phyloP scores from a whole-genome alignment of 2,329 filamentous ascomycete genomes.

The Zymoseptoria crescenta region DNA sequence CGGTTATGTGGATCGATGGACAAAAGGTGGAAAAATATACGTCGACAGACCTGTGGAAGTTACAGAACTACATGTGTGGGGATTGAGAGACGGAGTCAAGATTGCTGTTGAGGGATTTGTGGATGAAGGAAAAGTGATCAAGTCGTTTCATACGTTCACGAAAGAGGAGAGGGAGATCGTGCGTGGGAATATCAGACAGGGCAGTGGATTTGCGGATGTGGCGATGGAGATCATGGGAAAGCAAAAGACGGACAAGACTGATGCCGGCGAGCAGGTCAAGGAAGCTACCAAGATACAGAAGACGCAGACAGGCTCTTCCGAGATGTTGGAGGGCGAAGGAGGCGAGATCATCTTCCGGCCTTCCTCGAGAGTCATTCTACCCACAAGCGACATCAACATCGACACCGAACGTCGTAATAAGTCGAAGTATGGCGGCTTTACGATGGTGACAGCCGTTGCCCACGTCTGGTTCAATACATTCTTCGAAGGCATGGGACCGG shows the following conservation, averaged over 20 bases:
- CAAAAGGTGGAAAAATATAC: conserved; percentile 58
- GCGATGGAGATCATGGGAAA: conserved; percentile 38
- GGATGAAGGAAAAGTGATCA: conserved; percentile 83
- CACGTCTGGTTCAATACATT: conserved; percentile 97
- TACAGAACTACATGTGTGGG: conserved; percentile 84
- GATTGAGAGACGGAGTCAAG: conserved; percentile 78
- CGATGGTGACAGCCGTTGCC: conserved; percentile 85
- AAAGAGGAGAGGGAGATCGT: conserved; percentile 64
- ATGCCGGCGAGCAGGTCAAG: conserved; percentile 13
- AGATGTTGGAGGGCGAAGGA: conserved; percentile 41
- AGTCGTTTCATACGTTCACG: conserved; percentile 72
- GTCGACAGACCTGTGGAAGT: conserved; percentile 77
- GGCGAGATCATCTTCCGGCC: conserved; percentile 76
- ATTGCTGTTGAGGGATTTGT: conserved; percentile 76
- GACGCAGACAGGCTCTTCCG: conserved; percentile 6
- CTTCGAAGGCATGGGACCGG: conserved; percentile 76
- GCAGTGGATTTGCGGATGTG: conserved; percentile 36
- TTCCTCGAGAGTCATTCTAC: conserved; percentile 57
- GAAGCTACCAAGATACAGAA: conserved; percentile 15
- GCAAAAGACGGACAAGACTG: conserved; percentile 18
- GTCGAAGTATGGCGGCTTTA: conserved; percentile 64
- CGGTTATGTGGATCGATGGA: conserved; percentile 82
- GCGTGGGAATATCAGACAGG: conserved; percentile 42
- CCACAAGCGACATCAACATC: conserved; percentile 82
- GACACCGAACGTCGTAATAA: conserved; percentile 81